A percentile compares a stretch with the other conserved stretches of the same genome.
phyloP scores from a whole-genome alignment of 2,329 filamentous ascomycete species.

The Apiospora hydei region DNA sequence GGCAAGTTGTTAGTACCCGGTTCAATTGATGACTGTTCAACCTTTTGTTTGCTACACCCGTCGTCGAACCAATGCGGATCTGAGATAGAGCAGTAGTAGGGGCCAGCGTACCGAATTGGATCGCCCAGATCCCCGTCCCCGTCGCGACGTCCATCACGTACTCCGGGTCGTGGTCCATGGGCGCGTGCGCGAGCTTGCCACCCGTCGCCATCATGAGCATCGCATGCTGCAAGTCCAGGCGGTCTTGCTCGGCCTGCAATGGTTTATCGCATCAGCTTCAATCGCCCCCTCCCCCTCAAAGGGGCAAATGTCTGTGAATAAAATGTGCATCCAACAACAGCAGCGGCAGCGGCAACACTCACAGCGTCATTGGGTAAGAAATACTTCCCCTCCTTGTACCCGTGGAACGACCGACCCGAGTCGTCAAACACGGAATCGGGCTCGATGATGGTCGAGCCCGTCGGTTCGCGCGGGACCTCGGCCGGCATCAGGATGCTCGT shows the following conservation, averaged over 20 bases:
- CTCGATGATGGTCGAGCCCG: slow-evolving; percentile 19
- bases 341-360: background rate
- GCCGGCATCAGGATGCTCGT: slow-evolving; percentile 23
- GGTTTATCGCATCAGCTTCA: background rate
- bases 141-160: slow-evolving; percentile 27
- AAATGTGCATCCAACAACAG: background rate
- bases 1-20: background rate
- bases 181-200: slow-evolving; percentile 18
- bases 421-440: slow-evolving; percentile 23
- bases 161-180: slow-evolving; percentile 17
- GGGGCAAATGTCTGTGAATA: background rate
- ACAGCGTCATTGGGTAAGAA: slow-evolving; percentile 15
- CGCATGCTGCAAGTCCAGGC: slow-evolving; percentile 26
- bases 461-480: slow-evolving; percentile 18
- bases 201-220: slow-evolving; percentile 22
- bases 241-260: slow-evolving; percentile 26
- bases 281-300: background rate
- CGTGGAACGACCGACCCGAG: slow-evolving; percentile 11
- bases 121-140: slow-evolving; percentile 26
- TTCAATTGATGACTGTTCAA: background rate
- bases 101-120: slow-evolving; percentile 3
- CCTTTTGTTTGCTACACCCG: slow-evolving; percentile 9
- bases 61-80: background rate
- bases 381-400: slow-evolving; percentile 22
- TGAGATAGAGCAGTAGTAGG: background rate